These are phyloP conservation scores for Periconia sp. DNA, from an alignment of 2,329 filamentous ascomycete genomes.

Conservation along the genomic window DNA sequence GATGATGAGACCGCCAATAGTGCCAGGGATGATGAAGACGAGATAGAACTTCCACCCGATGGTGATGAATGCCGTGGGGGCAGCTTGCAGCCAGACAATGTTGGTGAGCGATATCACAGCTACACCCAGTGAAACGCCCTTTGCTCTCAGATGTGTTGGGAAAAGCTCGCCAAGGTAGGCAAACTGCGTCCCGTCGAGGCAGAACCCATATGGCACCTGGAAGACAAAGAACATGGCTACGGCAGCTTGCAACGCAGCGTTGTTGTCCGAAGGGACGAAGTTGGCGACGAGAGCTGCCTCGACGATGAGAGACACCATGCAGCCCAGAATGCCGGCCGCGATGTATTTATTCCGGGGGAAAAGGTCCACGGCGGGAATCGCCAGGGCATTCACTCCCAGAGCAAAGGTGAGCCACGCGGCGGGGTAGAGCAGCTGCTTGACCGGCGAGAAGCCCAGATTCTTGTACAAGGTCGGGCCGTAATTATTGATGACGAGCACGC, in stretches of 20 bases:
- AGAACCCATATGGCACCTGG: slow-evolving; percentile 57
- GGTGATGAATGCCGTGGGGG: slow-evolving; percentile 36
- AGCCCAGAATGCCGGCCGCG: slow-evolving; percentile 23
- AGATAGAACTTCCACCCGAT: slow-evolving; percentile 34
- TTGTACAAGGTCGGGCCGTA: slow-evolving; percentile 37
- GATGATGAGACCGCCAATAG: slow-evolving; percentile 54
- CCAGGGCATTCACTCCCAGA: slow-evolving; percentile 28
- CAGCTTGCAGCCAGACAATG: slow-evolving; percentile 62
- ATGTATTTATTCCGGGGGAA: slow-evolving; percentile 26
- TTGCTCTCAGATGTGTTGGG: slow-evolving; percentile 54
- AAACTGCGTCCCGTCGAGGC: slow-evolving; percentile 59
- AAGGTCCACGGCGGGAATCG: slow-evolving; percentile 28
- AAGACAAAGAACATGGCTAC: slow-evolving; percentile 58
- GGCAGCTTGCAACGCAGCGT: slow-evolving; percentile 47
- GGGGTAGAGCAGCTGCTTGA: slow-evolving; percentile 33
- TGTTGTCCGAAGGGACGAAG: slow-evolving; percentile 26
- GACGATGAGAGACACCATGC: slow-evolving; percentile 43
- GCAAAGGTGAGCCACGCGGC: slow-evolving; percentile 37
- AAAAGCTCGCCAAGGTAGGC: slow-evolving; percentile 57
- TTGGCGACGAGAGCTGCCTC: slow-evolving; percentile 56
- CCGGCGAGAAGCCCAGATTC: slow-evolving; percentile 30
- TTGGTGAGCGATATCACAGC: slow-evolving; percentile 29
- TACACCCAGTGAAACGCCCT: slow-evolving; percentile 44
- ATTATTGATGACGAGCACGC: slow-evolving; percentile 37
- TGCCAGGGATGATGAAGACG: slow-evolving; percentile 25